Evolutionary conservation across 139 green algal species (phyloP).

Genomic region (Chlamydomonas schloesseri): DNA sequence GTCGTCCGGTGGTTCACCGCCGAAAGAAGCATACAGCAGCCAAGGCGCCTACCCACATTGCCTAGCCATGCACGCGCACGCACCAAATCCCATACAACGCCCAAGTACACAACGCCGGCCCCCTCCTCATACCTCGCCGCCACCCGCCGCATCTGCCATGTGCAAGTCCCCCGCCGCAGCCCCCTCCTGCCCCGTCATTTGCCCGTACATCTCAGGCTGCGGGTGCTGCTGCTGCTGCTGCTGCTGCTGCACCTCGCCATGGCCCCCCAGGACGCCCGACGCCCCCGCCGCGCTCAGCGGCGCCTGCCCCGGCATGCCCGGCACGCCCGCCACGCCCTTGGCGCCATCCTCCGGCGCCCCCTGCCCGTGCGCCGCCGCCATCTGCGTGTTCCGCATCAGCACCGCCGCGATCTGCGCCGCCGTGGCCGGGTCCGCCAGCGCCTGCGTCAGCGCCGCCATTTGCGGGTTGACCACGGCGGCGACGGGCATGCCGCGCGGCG

Average conservation of each 20-base stretch:
- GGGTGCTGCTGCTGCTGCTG: slow-evolving; percentile 10
- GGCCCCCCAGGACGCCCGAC: neutral
- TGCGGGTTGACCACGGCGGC: neutral
- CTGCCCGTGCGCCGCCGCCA: neutral
- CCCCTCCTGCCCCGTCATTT: neutral
- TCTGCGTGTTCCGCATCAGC: slow-evolving; percentile 2
- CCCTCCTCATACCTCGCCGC: too few species aligned
- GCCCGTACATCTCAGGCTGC: neutral
- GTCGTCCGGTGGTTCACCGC: too few species aligned
- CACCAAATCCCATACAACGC: too few species aligned
- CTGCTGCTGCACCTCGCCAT: slow-evolving; percentile 13
- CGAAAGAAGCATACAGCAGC: too few species aligned
- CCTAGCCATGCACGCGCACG: too few species aligned
- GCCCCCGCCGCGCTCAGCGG: too few species aligned
- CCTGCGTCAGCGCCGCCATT: neutral
- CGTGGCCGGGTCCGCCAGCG: neutral
- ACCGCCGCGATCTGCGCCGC: slow-evolving; percentile 9
- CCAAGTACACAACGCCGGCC: too few species aligned
- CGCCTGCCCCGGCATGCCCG: neutral
- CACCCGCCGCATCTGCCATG: neutral
- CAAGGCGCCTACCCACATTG: too few species aligned
- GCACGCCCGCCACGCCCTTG: neutral
- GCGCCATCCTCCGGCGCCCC: neutral
- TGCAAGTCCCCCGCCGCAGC: neutral
- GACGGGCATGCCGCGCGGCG: neutral